phyloP scores from a whole-genome alignment of 192 early-diverging fungal genomes.

The Chytriomyces sp. region DNA sequence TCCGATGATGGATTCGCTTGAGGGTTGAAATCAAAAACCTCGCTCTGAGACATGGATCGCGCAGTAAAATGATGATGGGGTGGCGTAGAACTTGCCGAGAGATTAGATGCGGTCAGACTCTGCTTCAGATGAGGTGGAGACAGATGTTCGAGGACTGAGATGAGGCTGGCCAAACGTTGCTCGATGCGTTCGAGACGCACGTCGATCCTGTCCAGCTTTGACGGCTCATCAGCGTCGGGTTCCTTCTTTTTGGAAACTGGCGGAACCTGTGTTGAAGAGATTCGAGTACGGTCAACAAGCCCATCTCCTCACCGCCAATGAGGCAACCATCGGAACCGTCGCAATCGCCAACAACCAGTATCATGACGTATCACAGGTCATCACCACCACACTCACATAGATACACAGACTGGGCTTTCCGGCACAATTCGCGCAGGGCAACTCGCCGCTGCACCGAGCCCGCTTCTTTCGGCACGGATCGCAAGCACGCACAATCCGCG shows the following conservation, averaged over 20 bases:
- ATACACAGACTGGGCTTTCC: slow-evolving; percentile 27
- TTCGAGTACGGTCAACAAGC: no score
- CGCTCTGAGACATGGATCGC: no score
- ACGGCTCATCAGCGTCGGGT: background rate
- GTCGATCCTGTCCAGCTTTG: background rate
- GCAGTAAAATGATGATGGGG: no score
- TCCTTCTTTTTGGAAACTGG: background rate
- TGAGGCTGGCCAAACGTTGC: background rate
- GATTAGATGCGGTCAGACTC: background rate
- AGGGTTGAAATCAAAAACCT: no score
- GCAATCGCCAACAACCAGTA: no score
- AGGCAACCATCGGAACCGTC: no score
- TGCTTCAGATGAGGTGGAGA: background rate
- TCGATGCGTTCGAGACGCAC: background rate
- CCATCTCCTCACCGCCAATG: no score
- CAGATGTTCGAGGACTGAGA: background rate
- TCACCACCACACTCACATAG: slow-evolving; percentile 17
- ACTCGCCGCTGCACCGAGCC: slow-evolving; percentile 32
- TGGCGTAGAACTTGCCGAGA: no score
- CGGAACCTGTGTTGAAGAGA: no score
- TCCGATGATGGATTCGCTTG: no score
- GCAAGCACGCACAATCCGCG: slow-evolving; percentile 30
- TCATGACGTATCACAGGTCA: no score
- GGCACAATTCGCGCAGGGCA: slow-evolving; percentile 26
- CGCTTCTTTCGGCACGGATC: slow-evolving; percentile 36